Evolutionary conservation across 768 basidiomycete species (phyloP), one percentile per base, ranked within the genome.

Genomic region (Kondoa malvinella): DNA sequence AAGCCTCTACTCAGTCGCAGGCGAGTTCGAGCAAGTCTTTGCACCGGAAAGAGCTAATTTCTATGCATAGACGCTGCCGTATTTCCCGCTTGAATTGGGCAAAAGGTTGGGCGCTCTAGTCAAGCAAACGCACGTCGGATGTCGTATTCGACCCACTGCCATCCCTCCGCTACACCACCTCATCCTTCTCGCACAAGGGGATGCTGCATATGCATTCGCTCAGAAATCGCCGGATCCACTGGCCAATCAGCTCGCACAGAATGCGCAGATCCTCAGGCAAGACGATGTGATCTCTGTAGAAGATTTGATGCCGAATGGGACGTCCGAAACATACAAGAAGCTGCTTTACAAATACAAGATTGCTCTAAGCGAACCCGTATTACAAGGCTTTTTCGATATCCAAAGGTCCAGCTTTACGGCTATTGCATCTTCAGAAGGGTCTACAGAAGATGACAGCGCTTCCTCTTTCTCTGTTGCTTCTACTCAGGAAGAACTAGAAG

Each of bases 331-430:
- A 50, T 21, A 50, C 12, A 50, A 50, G 40, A 50, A 50, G 40
- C 21, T 21, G 8, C 12, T 21, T 50, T 21, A 50, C 40, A 50
- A 21, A 8, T 78, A 71, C 69, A 79, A 78, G 57, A 75, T 88
- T 30, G 81, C 83, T 65, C 81, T 88, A 79, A 71, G 83, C 2
- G 82, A 86, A 68, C 88, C 90, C 12, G 84, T 86, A 27, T 77
- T 80, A n/a, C 89, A 91, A 78, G 90, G 90, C 32, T 77, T 80
- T 70, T 79, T 81, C 16, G 74, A 78, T 34, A 76, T 76, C 32
- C 80, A 80, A 15, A 66, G 71, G 25, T 89, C 88, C 0, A 80
- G 77, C 59, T 76, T 89, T 63, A 77, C 85, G 63, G 73, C 86
- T 16, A 76, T 81, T 1, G 77, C 78, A 29, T 69, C 65, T 30